A percentile compares a stretch with the other conserved stretches of the same genome.
Evolutionary conservation across 305 asterid species (phyloP).

Genomic region (Striga hermonthica): DNA sequence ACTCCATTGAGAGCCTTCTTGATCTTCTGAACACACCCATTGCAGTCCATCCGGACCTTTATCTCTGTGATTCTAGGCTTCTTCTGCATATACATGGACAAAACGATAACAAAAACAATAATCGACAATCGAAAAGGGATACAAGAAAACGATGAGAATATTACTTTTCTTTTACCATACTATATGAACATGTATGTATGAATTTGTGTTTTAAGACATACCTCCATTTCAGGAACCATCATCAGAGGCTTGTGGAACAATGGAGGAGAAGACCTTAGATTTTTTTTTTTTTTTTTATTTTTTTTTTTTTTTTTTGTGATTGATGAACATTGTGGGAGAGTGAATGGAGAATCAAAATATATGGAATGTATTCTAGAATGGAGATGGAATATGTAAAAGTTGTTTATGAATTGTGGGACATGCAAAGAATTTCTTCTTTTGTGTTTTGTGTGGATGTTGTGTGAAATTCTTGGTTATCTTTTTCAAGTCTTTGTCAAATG

Average conservation of each 20-base stretch:
- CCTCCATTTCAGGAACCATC: constrained; percentile 53
- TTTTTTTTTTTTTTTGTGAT: constrained; percentile 31
- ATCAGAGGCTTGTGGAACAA: constrained; percentile 22
- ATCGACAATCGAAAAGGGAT: background rate
- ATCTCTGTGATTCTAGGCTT: constrained; percentile 67
- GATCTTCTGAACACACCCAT: constrained; percentile 89
- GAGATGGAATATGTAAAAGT: constrained; percentile 67
- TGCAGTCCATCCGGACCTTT: constrained; percentile 81
- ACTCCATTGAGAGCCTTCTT: constrained; percentile 77
- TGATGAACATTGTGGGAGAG: constrained; percentile 30
- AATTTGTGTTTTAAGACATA: constrained; percentile 23
- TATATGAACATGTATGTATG: background rate
- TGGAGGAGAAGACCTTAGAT: constrained; percentile 20
- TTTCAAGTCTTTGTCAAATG: constrained; percentile 4
- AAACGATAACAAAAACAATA: no score
- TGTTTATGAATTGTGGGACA: constrained; percentile 61
- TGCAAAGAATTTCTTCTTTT: constrained; percentile 66
- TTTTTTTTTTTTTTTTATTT: no score
- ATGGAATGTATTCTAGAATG: constrained; percentile 53
- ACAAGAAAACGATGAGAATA: background rate
- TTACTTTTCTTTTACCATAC: background rate
- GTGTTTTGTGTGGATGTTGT: background rate
- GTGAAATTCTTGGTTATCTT: constrained; percentile 2
- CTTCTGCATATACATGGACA: constrained; percentile 60
- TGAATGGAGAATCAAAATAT: constrained; percentile 51